Conservation (phyloP, 2,329 filamentous ascomycete genomes). For the Cladosporium cucumerinum region DNA sequence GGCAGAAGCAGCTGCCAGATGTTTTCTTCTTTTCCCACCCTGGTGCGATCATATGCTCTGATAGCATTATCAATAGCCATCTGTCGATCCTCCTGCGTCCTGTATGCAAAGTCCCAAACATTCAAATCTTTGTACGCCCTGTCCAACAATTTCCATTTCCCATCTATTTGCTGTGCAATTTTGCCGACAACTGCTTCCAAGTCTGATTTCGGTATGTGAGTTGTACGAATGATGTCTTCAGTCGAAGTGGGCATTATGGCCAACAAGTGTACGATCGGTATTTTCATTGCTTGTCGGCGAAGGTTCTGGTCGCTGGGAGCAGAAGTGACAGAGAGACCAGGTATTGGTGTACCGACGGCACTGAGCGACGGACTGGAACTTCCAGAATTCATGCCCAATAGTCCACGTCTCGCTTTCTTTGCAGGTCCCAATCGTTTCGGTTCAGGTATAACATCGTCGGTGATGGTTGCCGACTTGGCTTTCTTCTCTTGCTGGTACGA, state of each 20-base stretch:
- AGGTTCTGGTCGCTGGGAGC: conserved; percentile 32
- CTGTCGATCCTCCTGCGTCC: conserved; percentile 53
- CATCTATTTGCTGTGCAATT: conserved; percentile 49
- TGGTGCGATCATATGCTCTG: conserved; percentile 60
- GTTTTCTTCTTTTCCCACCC: conserved; percentile 57
- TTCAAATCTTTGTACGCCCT: conserved; percentile 60
- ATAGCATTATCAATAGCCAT: conserved; percentile 61
- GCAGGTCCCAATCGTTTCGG: conserved; percentile 35
- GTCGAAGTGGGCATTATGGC: conserved; percentile 50
- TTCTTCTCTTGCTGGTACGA: conserved; percentile 59
- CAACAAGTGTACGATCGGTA: conserved; percentile 51
- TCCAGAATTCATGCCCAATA: conserved; percentile 30
- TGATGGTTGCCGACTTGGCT: conserved; percentile 46
- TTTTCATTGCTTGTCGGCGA: conserved; percentile 41
- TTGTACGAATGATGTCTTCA: conserved; percentile 47
- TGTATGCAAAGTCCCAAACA: conserved; percentile 60
- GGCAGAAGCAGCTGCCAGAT: conserved; percentile 62
- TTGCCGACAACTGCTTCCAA: conserved; percentile 48
- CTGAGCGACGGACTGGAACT: conserved; percentile 40
- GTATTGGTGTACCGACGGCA: conserved; percentile 34
- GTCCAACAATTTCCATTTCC: conserved; percentile 55
- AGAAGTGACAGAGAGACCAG: conserved; percentile 38
- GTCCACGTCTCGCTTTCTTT: conserved; percentile 27
- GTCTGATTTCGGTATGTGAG: conserved; percentile 49
- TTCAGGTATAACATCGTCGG: conserved; percentile 34